Conservation (phyloP, 768 basidiomycete genomes). For the Jaapia argillacea region DNA sequence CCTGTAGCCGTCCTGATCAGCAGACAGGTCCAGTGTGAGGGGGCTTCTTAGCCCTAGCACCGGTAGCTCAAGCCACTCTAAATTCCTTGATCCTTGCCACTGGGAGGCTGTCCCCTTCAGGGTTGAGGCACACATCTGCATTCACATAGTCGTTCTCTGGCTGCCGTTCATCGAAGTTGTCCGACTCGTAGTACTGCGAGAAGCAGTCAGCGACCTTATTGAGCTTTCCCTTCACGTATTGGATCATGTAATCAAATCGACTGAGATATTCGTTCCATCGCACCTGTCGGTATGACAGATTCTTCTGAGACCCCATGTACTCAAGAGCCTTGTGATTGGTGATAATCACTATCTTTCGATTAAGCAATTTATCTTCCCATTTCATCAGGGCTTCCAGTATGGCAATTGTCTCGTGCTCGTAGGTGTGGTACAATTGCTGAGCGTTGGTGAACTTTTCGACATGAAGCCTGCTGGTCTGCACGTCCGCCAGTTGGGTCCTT, state of each 20-base stretch:
- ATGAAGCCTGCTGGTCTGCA: conserved; percentile 10
- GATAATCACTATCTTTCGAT: no score
- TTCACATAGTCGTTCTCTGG: not conserved
- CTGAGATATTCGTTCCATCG: conserved; percentile 23
- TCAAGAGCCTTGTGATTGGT: conserved; percentile 20
- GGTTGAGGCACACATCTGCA: conserved; percentile 6
- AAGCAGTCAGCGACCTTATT: conserved; percentile 22
- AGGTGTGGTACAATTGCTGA: conserved; percentile 6
- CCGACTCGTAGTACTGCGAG: conserved; percentile 21
- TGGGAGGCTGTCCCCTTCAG: conserved; percentile 4
- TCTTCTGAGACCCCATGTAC: conserved; percentile 17
- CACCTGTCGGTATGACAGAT: conserved; percentile 11
- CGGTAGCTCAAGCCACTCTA: not conserved
- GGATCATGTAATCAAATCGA: conserved; percentile 17
- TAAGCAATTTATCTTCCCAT: conserved; percentile 23
- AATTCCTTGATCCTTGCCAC: not conserved
- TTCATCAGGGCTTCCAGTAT: conserved; percentile 13
- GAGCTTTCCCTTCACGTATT: conserved; percentile 12
- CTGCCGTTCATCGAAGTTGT: conserved; percentile 4
- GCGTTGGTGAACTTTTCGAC: conserved; percentile 10
- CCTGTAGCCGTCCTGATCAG: not conserved
- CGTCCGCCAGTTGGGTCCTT: conserved; percentile 13
- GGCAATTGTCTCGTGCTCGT: conserved; percentile 7
- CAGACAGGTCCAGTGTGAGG: not conserved
- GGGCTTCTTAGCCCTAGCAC: not conserved